A percentile compares a stretch with the other conserved stretches of the same genome.
phyloP scores from a whole-genome alignment of 495 filamentous ascomycete species.

The Copromyces sp. region DNA sequence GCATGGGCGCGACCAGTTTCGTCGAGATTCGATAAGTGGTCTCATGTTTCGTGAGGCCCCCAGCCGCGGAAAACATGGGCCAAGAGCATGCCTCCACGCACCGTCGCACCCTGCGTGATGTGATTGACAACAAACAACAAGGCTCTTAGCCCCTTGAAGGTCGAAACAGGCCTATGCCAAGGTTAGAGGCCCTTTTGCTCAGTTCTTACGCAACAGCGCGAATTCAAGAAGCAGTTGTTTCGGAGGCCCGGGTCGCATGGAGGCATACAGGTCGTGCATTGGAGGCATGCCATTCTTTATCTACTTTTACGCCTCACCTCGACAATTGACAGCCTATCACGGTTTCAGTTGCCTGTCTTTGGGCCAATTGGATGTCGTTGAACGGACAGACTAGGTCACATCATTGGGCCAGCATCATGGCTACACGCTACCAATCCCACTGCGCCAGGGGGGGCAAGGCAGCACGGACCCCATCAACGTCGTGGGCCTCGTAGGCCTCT shows the following conservation, averaged over 20 bases:
- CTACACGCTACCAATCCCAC: not conserved
- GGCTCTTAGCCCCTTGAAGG: not conserved
- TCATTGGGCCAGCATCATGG: not conserved
- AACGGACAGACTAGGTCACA: not conserved
- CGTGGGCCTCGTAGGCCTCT: not conserved
- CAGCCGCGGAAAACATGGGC: not conserved
- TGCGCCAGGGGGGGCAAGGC: not conserved
- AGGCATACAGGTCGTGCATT: not conserved
- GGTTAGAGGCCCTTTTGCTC: not conserved
- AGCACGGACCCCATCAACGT: not conserved
- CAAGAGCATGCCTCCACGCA: not conserved
- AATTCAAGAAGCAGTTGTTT: not conserved
- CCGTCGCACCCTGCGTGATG: not conserved
- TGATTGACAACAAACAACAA: not conserved
- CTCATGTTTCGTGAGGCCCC: not conserved
- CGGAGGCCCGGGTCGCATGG: not conserved
- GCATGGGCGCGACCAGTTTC: not conserved
- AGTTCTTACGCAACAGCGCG: not conserved
- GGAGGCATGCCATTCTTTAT: not conserved
- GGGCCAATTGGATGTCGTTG: not conserved
- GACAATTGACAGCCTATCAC: not conserved
- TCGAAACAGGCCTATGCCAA: not conserved
- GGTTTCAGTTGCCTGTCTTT: not conserved
- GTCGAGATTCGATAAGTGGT: not conserved
- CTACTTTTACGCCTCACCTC: not conserved